These are phyloP conservation scores for Phytophthora hibernalis DNA, from an alignment of 352 stramenopile genomes.

Conservation along the genomic window DNA sequence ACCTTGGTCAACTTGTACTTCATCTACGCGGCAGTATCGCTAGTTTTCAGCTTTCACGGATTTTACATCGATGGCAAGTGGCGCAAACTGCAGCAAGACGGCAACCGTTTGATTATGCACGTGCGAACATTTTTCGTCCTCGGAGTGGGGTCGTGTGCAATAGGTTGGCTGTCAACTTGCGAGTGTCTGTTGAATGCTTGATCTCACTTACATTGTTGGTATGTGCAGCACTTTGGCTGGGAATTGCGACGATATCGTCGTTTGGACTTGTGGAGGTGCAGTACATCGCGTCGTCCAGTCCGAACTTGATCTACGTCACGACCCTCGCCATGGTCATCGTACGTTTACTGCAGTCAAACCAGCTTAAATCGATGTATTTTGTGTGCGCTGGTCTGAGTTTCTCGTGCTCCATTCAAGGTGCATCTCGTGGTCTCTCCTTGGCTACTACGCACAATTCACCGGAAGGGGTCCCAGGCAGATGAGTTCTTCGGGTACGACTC, in stretches of 20 bases:
- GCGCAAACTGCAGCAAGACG: slow-evolving; percentile 61
- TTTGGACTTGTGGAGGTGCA: slow-evolving; percentile 72
- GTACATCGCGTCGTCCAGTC: slow-evolving; percentile 55
- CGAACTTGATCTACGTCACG: slow-evolving; percentile 72
- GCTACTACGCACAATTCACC: slow-evolving; percentile 71
- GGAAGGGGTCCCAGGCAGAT: slow-evolving; percentile 71
- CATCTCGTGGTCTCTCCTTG: slow-evolving; percentile 67
- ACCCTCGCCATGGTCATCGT: slow-evolving; percentile 69
- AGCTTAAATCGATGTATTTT: neutral
- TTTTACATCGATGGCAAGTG: slow-evolving; percentile 78
- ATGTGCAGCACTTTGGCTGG: slow-evolving; percentile 67
- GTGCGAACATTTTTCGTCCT: slow-evolving; percentile 69
- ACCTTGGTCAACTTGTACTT: slow-evolving; percentile 72
- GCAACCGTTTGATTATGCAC: slow-evolving; percentile 75
- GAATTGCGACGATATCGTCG: slow-evolving; percentile 53
- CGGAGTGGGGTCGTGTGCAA: slow-evolving; percentile 51
- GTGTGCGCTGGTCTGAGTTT: slow-evolving; percentile 3
- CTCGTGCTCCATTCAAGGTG: slow-evolving; percentile 36
- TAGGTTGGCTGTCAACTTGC: slow-evolving; percentile 35
- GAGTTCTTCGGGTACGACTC: slow-evolving; percentile 62
- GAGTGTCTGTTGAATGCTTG: neutral
- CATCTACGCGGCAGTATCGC: slow-evolving; percentile 53
- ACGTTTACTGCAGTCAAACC: slow-evolving; percentile 23
- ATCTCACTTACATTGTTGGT: neutral
- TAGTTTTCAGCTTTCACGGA: slow-evolving; percentile 66